These are phyloP conservation scores for Sphagnum contortum DNA, from an alignment of 225 moss, liverwort and hornwort species.

Conservation along the genomic window DNA sequence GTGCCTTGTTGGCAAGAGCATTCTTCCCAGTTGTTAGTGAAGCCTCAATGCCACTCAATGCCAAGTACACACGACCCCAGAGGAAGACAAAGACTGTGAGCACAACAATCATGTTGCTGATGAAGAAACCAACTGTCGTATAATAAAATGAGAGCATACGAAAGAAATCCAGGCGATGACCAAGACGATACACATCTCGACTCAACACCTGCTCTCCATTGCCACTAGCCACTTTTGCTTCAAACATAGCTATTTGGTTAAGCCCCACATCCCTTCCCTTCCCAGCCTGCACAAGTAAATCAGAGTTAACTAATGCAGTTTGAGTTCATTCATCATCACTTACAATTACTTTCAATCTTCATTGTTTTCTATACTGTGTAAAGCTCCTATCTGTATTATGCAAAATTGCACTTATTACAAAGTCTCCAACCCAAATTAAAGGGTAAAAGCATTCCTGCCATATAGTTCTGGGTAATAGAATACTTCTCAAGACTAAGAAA, in stretches of 20 bases:
- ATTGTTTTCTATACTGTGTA: too few relatives aligned
- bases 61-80: conserved; percentile 92
- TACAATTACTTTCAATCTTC: too few relatives aligned
- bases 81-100: conserved; percentile 90
- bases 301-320: too few relatives aligned
- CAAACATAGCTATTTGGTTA: conserved; percentile 95
- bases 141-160: conserved; percentile 98
- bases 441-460: too few relatives aligned
- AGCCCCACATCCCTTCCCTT: conserved; percentile 98
- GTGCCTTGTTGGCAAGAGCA: conserved; percentile 51
- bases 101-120: conserved; percentile 89
- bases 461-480: too few relatives aligned
- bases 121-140: conserved; percentile 86
- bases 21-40: conserved; percentile 37
- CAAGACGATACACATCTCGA: conserved; percentile 93
- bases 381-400: too few relatives aligned
- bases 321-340: too few relatives aligned
- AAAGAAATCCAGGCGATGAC: conserved; percentile 97
- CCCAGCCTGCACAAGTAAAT: conserved; percentile 55
- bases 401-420: too few relatives aligned
- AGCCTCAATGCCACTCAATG: conserved; percentile 79
- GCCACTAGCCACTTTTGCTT: conserved; percentile 98
- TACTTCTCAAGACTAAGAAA: too few relatives aligned
- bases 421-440: too few relatives aligned
- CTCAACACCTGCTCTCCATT: conserved; percentile 98